Evolutionary conservation across 768 basidiomycete genomes (phyloP), one percentile per base, ranked within the genome.

Genomic region (Crassisporium funariophilum): DNA sequence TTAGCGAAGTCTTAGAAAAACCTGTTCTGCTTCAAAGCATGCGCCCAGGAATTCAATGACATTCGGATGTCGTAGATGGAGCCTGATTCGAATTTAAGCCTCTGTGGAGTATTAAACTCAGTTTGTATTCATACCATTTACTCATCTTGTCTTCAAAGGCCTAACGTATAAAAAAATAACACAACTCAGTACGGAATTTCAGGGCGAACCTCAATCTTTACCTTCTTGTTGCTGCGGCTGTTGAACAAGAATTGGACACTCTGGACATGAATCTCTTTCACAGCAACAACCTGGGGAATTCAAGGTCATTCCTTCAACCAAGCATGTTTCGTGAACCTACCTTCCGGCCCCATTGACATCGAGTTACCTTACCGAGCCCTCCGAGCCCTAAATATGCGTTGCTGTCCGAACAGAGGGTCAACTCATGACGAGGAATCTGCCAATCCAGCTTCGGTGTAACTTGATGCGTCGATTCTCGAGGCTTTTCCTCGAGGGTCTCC

Each of bases 221-320:
- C 47, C 33, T 41, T 41, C 19, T 34, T 24, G 23, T 36, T 36
- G 8, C 31, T 20, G 40, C 43, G 16, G 2, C 24, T n/a, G n/a
- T n/a, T n/a, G 4, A 21, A 11, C n/a, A 49, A 37, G 17, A 42
- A 4, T 7, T 25, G 34, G 24, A 34, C 20, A 5, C 41, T 35
- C 9, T 42, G 34, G 25, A 23, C 17, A 34, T 49, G 35, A 11
- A 49, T 11, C 16, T 42, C 17, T 35, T 49, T 49, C 40, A 49
- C 41, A 5, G 41, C 47, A 16, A 49, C 47, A 12, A 21, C 15
- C 47, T 49, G 23, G 3, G 40, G n/a, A n/a, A n/a, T n/a, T n/a
- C n/a, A 37, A 35, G 8, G 16, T 15, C 34, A 23, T 36, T 12
- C 35, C 13, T 25, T 15, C n/a, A 24, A 16, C 2, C 13, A 13